Evolutionary conservation across 805 yeast species (phyloP).

Genomic region (Dipodascus albidus): DNA sequence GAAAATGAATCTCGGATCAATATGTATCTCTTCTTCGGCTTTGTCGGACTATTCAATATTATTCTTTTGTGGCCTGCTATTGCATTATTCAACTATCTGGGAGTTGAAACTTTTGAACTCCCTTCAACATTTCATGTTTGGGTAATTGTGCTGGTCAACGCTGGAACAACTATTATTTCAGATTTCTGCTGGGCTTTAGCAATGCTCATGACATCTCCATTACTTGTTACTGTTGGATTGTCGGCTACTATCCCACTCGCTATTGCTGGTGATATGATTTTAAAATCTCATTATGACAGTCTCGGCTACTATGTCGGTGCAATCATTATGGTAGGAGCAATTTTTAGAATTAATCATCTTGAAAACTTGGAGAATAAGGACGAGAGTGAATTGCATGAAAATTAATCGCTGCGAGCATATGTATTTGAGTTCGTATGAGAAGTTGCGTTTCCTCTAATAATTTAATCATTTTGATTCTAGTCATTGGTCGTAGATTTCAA

Average conservation of each 20-base stretch:
- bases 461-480: not conserved
- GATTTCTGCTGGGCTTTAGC: constrained; percentile 97
- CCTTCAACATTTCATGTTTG: constrained; percentile 48
- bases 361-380: constrained; percentile 28
- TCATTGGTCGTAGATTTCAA: not conserved
- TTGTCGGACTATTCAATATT: constrained; percentile 78
- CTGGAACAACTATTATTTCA: constrained; percentile 68
- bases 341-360: constrained; percentile 69
- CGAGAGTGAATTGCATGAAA: not conserved
- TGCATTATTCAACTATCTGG: constrained; percentile 47
- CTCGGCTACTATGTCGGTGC: constrained; percentile 71
- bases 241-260: constrained; percentile 92
- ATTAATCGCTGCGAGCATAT: too few species aligned
- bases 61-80: constrained; percentile 75
- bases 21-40: constrained; percentile 85
- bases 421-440: too few species aligned
- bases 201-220: constrained; percentile 82
- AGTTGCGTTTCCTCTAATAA: too few species aligned
- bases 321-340: constrained; percentile 63
- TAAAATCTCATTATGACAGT: constrained; percentile 54
- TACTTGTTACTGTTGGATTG: constrained; percentile 91
- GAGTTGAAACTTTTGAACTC: constrained; percentile 58
- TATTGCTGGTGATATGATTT: constrained; percentile 75
- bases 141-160: constrained; percentile 48
- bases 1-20: constrained; percentile 60